Conservation (phyloP, 2,329 filamentous ascomycete species). For the Ophiostoma triangulosporum region DNA sequence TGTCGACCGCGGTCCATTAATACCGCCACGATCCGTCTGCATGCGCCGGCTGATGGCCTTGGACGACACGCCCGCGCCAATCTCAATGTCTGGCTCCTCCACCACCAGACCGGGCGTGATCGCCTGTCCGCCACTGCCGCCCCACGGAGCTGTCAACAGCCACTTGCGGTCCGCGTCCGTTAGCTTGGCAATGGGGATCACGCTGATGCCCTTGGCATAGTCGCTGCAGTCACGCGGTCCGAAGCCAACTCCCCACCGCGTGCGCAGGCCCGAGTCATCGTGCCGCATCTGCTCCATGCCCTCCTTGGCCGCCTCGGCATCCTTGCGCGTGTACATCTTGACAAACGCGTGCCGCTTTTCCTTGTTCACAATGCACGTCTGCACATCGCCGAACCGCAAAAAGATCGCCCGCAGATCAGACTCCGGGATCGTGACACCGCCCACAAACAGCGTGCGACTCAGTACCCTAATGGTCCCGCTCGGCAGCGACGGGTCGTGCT, state of each 20-base stretch:
- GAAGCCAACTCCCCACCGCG: conserved; percentile 94
- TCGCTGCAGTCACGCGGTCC: conserved; percentile 95
- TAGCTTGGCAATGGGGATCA: conserved; percentile 83
- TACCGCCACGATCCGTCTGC: conserved; percentile 54
- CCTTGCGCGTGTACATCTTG: conserved; percentile 86
- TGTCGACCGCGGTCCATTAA: conserved; percentile 51
- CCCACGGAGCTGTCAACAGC: conserved; percentile 88
- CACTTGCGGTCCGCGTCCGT: conserved; percentile 96
- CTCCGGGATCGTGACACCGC: conserved; percentile 81
- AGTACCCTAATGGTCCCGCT: conserved; percentile 77
- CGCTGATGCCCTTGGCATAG: conserved; percentile 79
- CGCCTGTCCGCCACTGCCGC: conserved; percentile 72
- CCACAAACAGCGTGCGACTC: conserved; percentile 91
- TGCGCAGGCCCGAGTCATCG: conserved; percentile 63
- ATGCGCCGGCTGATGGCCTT: conserved; percentile 66
- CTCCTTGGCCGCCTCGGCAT: conserved; percentile 71
- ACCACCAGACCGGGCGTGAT: conserved; percentile 79
- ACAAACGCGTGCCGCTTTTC: conserved; percentile 98
- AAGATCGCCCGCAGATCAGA: conserved; percentile 72
- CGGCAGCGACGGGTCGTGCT: conserved; percentile 62
- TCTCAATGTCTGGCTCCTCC: conserved; percentile 97
- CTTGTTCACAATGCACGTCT: conserved; percentile 95
- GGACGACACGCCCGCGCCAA: conserved; percentile 90
- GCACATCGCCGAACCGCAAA: conserved; percentile 68
- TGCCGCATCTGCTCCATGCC: conserved; percentile 67